Base-by-base conservation (phyloP, 106 monocot genomes). In the Dioscorea dumetorum region DNA sequence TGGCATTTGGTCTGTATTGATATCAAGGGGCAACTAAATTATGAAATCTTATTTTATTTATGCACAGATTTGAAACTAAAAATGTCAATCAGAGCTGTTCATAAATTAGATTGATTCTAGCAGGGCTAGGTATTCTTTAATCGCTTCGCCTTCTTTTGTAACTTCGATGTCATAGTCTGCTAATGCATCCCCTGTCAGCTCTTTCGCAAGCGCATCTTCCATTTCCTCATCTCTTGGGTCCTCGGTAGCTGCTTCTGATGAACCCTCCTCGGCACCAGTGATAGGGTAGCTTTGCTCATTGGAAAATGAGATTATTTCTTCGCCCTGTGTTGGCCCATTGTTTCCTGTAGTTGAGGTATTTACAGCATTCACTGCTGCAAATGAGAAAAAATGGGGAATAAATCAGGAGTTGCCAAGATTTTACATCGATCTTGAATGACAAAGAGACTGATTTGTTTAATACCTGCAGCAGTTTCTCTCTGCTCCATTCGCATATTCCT, bases 141-240 rank as follows among this genome's bases (percentile, higher is more conserved):
- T 79, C 15, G 93, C 99, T 50, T 93, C 90, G 6, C 90, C 93
- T 85, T 99, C 99, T 21, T 75, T 79, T 0, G 67, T 65, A 33
- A 87, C 79, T 12, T 93, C 93, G 34, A 93, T 74, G 63, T 93
- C 93, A 67, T 99, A 99, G 72, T 99, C 93, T 62, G 77, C 80
- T 2, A 93, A 65, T 11, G 87, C 53, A 81, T 99, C 93, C 21
- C 89, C 89, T 41, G 53, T 86, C 5, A 99, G 61, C 66, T 81
- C 80, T 35, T 70, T 69, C 5, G 86, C 81, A 67, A 99, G 74
- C 60, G 87, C 99, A 49, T 77, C 67, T 68, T 93, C 99, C 93
- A 99, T 93, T 56, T 69, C 87, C 18, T 54, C 71, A 64, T 92
- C 95, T 58, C 88, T 91, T 19, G 33, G 75, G n/a, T 61, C 50